Evolutionary conservation across 2,329 filamentous ascomycete species (phyloP), one percentile per base, ranked within the genome.

Genomic region (Lomentospora prolificans): DNA sequence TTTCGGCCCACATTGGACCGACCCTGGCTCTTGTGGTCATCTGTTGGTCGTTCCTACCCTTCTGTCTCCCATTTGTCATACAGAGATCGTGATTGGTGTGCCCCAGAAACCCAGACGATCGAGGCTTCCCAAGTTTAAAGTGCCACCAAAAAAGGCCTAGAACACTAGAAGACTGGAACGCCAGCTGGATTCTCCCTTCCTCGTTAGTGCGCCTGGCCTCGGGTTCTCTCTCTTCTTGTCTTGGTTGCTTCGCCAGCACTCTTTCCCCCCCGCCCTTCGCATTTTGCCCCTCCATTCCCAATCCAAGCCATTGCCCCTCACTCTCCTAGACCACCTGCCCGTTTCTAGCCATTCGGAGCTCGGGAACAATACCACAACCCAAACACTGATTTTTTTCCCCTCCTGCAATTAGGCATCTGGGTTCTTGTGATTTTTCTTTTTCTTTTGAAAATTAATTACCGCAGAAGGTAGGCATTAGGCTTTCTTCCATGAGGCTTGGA

Each of bases 401-500:
- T 12, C 30, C 12, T 33, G 30, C 30, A 33, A 33, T 33, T 33
- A 12, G 30, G 30, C 30, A 33, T 33, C 30, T 12, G 30, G 30
- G 30, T 14, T 50, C n/a, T 55, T 48, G 14, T 55, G 41, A 31
- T 53, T 53, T 50, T 14, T 50, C n/a, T 55, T 48, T 22, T 55
- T 53, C 51, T 53, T 53, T 22, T 53, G 22, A 33, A 31, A 52
- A 39, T n/a, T 9, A 9, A n/a, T 33, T 33, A 7, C 30, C 30
- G 30, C 30, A 33, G 30, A 33, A n/a, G n/a, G n/a, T n/a, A n/a
- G n/a, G n/a, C 30, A 7, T 33, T 33, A 12, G 30, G 30, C 30
- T 33, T 33, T 12, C 30, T 33, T 33, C 30, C n/a, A n/a, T n/a
- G n/a, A n/a, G n/a, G n/a, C n/a, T n/a, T n/a, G n/a, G n/a, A n/a